These are phyloP conservation scores for Picea engelmannii DNA, from an alignment of 83 land plant species.

Conservation along the genomic window DNA sequence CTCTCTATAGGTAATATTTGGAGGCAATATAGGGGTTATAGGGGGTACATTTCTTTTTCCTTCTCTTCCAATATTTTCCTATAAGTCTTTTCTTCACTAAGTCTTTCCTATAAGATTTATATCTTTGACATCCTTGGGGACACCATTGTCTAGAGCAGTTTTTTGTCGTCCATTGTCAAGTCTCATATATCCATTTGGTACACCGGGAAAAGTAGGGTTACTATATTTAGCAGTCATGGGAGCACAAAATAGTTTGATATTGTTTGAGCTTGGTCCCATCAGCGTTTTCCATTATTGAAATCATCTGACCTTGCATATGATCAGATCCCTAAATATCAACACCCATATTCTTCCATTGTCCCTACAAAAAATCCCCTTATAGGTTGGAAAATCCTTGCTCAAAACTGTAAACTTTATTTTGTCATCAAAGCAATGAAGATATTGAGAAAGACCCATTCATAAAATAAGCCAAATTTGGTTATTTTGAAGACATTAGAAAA, in stretches of 20 bases:
- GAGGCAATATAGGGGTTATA: conserved; percentile 56
- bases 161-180: not conserved
- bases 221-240: not conserved
- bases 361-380: too few species aligned
- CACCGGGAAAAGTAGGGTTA: not conserved
- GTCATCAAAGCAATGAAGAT: too few species aligned
- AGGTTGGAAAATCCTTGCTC: too few species aligned
- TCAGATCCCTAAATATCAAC: not conserved
- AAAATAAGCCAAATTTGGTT: too few species aligned
- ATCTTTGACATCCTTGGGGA: conserved; percentile 53
- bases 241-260: not conserved
- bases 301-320: not conserved
- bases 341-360: not conserved
- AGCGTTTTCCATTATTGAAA: not conserved
- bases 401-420: too few species aligned
- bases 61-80: conserved; percentile 45
- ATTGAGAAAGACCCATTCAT: too few species aligned
- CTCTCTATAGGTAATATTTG: too few species aligned
- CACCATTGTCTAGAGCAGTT: conserved; percentile 16
- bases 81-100: conserved; percentile 29
- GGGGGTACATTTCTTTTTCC: conserved; percentile 53
- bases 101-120: conserved; percentile 42
- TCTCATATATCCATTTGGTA: not conserved
- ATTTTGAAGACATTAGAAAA: too few species aligned
- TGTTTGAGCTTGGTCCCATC: not conserved